Percentiles rank a stretch among this genome's conserved stretches.
Evolutionary conservation across 2,329 filamentous ascomycete species (phyloP).

Genomic region (Colletotrichum sp.): DNA sequence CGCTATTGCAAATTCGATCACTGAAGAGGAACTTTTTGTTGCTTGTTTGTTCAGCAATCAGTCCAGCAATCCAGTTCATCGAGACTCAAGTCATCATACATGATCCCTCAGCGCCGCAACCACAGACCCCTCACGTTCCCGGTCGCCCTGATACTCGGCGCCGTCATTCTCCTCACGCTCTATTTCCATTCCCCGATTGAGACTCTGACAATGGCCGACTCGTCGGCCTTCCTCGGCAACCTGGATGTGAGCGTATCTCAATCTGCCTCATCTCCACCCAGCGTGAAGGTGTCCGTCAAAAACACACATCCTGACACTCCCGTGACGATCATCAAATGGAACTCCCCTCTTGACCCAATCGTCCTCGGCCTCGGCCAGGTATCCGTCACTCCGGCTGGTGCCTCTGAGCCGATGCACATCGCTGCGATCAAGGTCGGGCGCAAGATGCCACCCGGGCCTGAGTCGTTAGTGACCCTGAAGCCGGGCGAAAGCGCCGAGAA

Average conservation of each 20-base stretch:
- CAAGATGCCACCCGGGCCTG: conserved; percentile 43
- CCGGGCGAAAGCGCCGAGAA: conserved; percentile 37
- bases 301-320: conserved; percentile 39
- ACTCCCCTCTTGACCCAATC: conserved; percentile 46
- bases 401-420: conserved; percentile 37
- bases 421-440: conserved; percentile 42
- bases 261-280: conserved; percentile 35
- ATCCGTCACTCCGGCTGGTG: conserved; percentile 38
- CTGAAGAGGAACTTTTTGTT: not conserved
- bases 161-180: not conserved
- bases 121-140: not conserved
- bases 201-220: not conserved
- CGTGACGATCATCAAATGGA: conserved; percentile 46
- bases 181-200: not conserved
- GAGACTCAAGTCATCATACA: not conserved
- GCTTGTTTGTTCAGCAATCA: not conserved
- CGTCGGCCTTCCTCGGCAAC: not conserved
- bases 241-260: conserved; percentile 28
- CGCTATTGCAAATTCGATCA: not conserved
- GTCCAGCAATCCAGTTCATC: not conserved
- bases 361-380: conserved; percentile 45
- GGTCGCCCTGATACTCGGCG: not conserved
- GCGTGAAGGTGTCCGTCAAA: conserved; percentile 40
- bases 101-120: not conserved
- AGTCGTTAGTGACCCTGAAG: conserved; percentile 41